Conservation (phyloP, 345 rosid genomes). For the Citrus australasica region DNA sequence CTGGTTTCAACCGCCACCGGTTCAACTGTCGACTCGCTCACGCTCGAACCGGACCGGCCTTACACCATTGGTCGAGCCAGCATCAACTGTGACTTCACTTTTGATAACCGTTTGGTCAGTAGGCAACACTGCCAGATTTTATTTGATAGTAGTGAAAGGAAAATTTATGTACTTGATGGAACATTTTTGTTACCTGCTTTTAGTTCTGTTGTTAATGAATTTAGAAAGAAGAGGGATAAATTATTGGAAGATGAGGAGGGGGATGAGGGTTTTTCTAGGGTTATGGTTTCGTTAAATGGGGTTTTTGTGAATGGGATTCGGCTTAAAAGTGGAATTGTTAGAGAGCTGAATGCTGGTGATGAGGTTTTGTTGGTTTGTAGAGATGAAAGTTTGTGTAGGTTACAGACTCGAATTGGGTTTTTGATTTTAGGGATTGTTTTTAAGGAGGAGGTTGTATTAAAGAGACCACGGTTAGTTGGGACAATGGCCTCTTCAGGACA, state of each 20-base stretch:
- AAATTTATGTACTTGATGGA: constrained; percentile 61
- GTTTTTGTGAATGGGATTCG: constrained; percentile 61
- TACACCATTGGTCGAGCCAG: constrained; percentile 61
- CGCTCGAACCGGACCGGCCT: constrained; percentile 44
- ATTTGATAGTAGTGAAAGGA: constrained; percentile 44
- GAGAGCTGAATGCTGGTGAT: constrained; percentile 60
- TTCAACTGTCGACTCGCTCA: constrained; percentile 31
- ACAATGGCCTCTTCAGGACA: constrained; percentile 26
- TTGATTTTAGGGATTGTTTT: constrained; percentile 47
- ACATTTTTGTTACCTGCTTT: constrained; percentile 12
- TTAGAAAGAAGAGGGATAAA: constrained; percentile 34
- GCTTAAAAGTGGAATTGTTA: constrained; percentile 30
- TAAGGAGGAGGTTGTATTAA: constrained; percentile 35
- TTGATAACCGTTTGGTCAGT: constrained; percentile 49
- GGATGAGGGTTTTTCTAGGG: constrained; percentile 20
- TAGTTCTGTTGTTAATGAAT: constrained; percentile 29
- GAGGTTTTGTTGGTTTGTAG: constrained; percentile 75
- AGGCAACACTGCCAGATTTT: constrained; percentile 74
- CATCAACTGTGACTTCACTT: constrained; percentile 41
- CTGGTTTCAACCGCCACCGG: constrained; percentile 47
- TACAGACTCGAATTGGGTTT: constrained; percentile 55
- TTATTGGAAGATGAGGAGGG: constrained; percentile 28
- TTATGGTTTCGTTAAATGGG: constrained; percentile 52
- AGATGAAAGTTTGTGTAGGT: constrained; percentile 36
- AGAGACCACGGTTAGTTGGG: constrained; percentile 25